These are phyloP conservation scores for Cucurbita moschata DNA, from an alignment of 306 rosid genomes.

Conservation along the genomic window DNA sequence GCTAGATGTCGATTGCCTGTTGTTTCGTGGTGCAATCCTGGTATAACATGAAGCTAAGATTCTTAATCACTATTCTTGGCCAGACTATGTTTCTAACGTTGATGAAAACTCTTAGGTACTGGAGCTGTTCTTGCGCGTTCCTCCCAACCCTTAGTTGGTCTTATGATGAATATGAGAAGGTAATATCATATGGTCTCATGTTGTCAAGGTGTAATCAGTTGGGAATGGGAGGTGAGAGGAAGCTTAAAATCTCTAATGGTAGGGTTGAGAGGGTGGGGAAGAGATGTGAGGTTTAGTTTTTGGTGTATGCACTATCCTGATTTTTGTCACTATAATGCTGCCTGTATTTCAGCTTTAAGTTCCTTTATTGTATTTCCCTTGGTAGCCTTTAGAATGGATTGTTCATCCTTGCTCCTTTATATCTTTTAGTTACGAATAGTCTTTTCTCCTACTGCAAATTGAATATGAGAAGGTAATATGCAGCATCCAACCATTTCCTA, in stretches of 20 bases:
- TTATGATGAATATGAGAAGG: conserved; percentile 98
- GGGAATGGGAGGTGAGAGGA: not conserved
- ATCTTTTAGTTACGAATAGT: no score
- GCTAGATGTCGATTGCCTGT: conserved; percentile 86
- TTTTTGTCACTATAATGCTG: no score
- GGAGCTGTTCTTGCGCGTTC: conserved; percentile 99
- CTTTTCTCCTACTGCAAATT: no score
- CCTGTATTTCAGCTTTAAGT: no score
- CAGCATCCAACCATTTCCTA: no score
- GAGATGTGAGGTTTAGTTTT: not conserved
- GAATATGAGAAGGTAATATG: no score
- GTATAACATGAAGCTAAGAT: conserved; percentile 23
- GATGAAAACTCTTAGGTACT: conserved; percentile 33
- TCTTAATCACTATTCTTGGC: not conserved
- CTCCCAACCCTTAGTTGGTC: conserved; percentile 93
- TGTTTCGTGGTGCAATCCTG: conserved; percentile 85
- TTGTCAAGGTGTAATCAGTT: not conserved
- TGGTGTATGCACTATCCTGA: not conserved
- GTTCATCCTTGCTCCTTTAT: no score
- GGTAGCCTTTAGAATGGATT: no score
- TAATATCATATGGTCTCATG: conserved; percentile 18
- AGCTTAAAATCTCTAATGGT: not conserved
- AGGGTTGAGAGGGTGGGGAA: not conserved
- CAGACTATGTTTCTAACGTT: conserved; percentile 5
- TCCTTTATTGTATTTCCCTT: no score